These are phyloP conservation scores for Citrullus amarus DNA, from an alignment of 306 rosid species.

Conservation along the genomic window DNA sequence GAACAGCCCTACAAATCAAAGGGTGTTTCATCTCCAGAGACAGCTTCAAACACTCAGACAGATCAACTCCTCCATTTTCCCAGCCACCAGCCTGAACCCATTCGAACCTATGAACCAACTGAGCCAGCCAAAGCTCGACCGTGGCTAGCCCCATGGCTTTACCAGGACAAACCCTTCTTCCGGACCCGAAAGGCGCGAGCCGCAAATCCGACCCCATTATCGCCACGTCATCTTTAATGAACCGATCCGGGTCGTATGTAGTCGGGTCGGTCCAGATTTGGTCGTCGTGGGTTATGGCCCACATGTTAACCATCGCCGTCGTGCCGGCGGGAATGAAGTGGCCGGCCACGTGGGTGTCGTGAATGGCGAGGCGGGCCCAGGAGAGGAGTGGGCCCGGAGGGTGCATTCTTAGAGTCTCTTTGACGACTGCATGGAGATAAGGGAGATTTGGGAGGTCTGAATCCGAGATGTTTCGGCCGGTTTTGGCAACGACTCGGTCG, in stretches of 20 bases:
- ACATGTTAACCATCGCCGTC: constrained; percentile 77
- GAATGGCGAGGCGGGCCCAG: constrained; percentile 69
- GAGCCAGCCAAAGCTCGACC: constrained; percentile 65
- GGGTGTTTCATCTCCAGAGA: constrained; percentile 72
- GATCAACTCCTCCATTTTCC: constrained; percentile 24
- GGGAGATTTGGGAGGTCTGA: constrained; percentile 41
- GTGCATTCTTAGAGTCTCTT: constrained; percentile 56
- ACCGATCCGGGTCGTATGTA: constrained; percentile 45
- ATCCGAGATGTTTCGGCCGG: constrained; percentile 15
- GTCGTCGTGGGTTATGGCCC: constrained; percentile 56
- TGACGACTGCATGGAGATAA: constrained; percentile 56
- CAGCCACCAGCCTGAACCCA: constrained; percentile 21
- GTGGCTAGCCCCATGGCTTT: constrained; percentile 72
- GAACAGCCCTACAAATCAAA: constrained; percentile 42
- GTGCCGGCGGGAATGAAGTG: constrained; percentile 53
- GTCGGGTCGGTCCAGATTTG: constrained; percentile 36
- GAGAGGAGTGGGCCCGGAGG: constrained; percentile 79
- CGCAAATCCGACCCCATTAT: constrained; percentile 60
- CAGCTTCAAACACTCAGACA: constrained; percentile 50
- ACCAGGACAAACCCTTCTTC: constrained; percentile 74
- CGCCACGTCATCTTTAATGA: constrained; percentile 16
- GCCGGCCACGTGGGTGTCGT: constrained; percentile 37
- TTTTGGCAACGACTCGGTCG: constrained; percentile 14
- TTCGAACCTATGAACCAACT: constrained; percentile 40
- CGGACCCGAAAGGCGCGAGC: constrained; percentile 71